Base-by-base conservation (phyloP, 768 basidiomycete species). In the Leccinellum rugosiceps region DNA sequence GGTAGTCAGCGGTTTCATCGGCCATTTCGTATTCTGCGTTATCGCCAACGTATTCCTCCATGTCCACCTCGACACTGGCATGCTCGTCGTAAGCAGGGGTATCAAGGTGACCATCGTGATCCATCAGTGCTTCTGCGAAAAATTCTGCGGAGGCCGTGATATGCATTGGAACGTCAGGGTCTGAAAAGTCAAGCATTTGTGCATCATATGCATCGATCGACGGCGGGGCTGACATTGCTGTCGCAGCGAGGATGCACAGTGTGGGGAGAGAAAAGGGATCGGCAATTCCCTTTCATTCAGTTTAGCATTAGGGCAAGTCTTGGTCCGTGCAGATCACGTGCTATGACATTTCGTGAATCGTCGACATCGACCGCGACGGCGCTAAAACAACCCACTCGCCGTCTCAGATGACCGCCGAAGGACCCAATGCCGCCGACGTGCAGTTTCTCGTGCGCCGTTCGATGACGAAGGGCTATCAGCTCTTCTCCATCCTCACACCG, bases 401-500 rank as follows among this genome's bases (percentile, higher is more conserved):
- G 43, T 21, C 21, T 45, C 13, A 58, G 53, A 72, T 70, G 66
- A 56, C 61, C 19, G 50, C 35, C 21, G 51, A 60, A 38, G 45
- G 56, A 15, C 2, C 54, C 14, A 80, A 79, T 61, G 71, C 76
- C 44, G 82, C 79, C 19, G 87, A 90, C 62, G 80, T 78, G n/a
- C 79, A 85, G 59, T 83, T 80, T 66, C 81, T 90, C 31, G 81
- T 88, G 44, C 83, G 87, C 46, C 78, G 84, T 55, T 77, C 84
- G 44, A 83, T 84, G 80, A 79, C 74, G 30, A 79, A 83, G 64
- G 88, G 88, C 28, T 91, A 89, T 67, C 85, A 88, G 64, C 59
- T 83, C 43, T 75, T 81, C 55, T 90, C 90, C 6, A 63, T 89
- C 26, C 60, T 90, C 43, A 76, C 78, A 1, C 87, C 88, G 13